Conservation (phyloP, 305 asterid genomes). For the Fraxinus latifolia region DNA sequence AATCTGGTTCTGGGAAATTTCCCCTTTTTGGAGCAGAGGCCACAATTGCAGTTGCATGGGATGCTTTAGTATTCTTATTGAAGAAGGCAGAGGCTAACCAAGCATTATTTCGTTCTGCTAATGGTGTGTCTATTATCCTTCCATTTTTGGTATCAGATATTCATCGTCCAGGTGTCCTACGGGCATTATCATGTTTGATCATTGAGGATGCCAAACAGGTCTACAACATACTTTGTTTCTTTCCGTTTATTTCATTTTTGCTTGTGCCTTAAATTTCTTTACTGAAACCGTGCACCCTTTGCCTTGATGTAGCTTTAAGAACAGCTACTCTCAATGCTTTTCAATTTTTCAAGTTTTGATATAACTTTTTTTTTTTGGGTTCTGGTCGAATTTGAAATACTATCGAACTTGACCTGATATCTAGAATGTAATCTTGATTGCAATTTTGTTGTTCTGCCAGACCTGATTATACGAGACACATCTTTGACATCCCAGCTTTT, state of each 20-base stretch:
- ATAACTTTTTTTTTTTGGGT: too few species aligned
- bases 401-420: too few species aligned
- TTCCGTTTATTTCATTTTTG: too few species aligned
- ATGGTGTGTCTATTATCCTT: slow-evolving; percentile 70
- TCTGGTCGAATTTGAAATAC: too few species aligned
- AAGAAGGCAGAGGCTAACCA: slow-evolving; percentile 92
- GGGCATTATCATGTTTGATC: slow-evolving; percentile 86
- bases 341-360: slow-evolving; percentile 18
- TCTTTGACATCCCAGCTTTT: background rate
- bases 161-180: slow-evolving; percentile 87
- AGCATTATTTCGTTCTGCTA: slow-evolving; percentile 74
- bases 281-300: background rate
- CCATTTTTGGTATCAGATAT: slow-evolving; percentile 86
- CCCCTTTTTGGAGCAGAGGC: slow-evolving; percentile 77
- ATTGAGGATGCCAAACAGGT: slow-evolving; percentile 92
- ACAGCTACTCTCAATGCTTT: background rate
- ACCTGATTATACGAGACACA: background rate
- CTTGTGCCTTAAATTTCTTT: background rate
- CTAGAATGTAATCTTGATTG: too few species aligned
- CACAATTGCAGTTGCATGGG: slow-evolving; percentile 86
- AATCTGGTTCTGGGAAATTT: slow-evolving; percentile 73
- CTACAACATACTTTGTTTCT: background rate
- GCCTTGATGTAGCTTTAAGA: slow-evolving; percentile 10
- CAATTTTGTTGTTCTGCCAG: slow-evolving; percentile 4
- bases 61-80: slow-evolving; percentile 79